These are phyloP conservation scores for Cucurbita ficifolia DNA, from an alignment of 306 rosid species.

Conservation along the genomic window DNA sequence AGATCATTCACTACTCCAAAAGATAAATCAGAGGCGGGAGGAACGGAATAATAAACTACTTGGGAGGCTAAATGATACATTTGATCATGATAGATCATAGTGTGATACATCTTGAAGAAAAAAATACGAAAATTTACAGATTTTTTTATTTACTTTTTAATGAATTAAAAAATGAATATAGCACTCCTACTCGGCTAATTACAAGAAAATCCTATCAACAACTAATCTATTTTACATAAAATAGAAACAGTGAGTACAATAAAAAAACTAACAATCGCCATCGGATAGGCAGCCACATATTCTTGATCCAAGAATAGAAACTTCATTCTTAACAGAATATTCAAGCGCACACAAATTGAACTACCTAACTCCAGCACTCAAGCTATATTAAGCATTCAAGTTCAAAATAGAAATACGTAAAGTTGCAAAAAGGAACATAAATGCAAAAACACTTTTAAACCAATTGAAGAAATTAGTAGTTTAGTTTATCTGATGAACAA, in stretches of 20 bases:
- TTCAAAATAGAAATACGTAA: neutral
- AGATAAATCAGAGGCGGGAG: neutral
- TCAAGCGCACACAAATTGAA: neutral
- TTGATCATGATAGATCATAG: neutral
- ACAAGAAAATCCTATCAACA: neutral
- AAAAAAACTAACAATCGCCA: neutral
- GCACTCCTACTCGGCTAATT: neutral
- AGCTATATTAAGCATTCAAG: neutral
- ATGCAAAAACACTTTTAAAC: neutral
- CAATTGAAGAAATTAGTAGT: slow-evolving; percentile 1
- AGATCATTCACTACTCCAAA: neutral
- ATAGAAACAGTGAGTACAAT: neutral
- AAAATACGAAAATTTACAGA: neutral
- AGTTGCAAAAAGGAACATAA: neutral
- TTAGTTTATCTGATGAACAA: neutral
- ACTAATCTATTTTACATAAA: neutral
- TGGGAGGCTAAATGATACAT: neutral
- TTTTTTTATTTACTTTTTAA: neutral
- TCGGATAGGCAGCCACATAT: neutral
- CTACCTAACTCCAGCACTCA: neutral
- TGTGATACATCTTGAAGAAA: neutral
- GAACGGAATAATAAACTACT: neutral
- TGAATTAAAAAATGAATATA: neutral
- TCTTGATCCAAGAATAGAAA: neutral
- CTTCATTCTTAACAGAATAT: neutral